A percentile compares a stretch with the other conserved stretches of the same genome.
phyloP scores from a whole-genome alignment of 768 basidiomycete species.

The Leccinum incarnatum region DNA sequence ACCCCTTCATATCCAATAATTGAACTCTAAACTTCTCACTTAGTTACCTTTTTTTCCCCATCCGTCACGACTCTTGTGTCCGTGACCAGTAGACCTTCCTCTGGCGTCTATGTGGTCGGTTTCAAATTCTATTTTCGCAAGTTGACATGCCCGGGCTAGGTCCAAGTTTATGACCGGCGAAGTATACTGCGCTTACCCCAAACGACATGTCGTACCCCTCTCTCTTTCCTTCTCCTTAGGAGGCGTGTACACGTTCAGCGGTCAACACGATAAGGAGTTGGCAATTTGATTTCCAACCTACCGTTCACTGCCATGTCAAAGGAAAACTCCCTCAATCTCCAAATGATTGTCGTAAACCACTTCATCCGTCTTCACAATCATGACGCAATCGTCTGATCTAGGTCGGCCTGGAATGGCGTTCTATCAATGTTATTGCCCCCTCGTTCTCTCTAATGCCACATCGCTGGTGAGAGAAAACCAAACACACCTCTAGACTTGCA shows the following conservation, averaged over 20 bases:
- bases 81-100: not conserved
- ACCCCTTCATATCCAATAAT: slow-evolving; percentile 26
- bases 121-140: slow-evolving; percentile 7
- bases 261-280: slow-evolving; percentile 2
- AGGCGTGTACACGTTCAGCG: not conserved
- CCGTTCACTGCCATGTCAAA: slow-evolving; percentile 2
- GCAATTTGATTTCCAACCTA: slow-evolving; percentile 11
- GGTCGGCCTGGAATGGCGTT: not conserved
- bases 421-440: not conserved
- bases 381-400: slow-evolving; percentile 9
- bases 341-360: slow-evolving; percentile 20
- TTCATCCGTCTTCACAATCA: slow-evolving; percentile 12
- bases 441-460: slow-evolving; percentile 11
- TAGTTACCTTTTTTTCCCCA: slow-evolving; percentile 4
- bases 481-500: not conserved
- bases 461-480: slow-evolving; percentile 9
- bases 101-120: slow-evolving; percentile 3
- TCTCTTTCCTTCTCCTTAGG: not conserved
- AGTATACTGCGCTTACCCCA: not conserved
- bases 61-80: slow-evolving; percentile 4
- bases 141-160: not conserved
- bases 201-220: not conserved
- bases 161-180: not conserved
- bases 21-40: slow-evolving; percentile 20
- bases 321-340: slow-evolving; percentile 15